Base-by-base conservation (phyloP, 345 rosid species). In the Corchorus capsularis region DNA sequence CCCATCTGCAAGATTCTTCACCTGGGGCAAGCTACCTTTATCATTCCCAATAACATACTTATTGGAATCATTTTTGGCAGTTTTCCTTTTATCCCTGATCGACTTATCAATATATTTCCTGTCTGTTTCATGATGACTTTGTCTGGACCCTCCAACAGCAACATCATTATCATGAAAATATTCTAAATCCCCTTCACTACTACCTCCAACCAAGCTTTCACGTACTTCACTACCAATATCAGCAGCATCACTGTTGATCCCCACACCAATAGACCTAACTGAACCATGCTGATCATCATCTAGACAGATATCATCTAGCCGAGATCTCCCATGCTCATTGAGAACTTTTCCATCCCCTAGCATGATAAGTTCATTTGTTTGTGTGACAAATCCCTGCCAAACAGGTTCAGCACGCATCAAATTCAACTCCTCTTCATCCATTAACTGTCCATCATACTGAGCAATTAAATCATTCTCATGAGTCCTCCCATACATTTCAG, bases 201-300 rank as follows among this genome's bases (percentile, higher is more conserved):
- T 90, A 50, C 92, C 99, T 79, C 97, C 98, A 72, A 93, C 85
- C 82, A 93, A 83, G 82, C 97, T 94, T 78, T 91, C 98, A 45
- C 96, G 93, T 19, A 90, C 83, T 85, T 94, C 94, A 83, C 97
- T 91, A 70, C 99, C 97, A 57, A 92, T 75, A 80, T 96, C 99
- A 82, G 98, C 98, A 74, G 91, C 93, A 81, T 96, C 97, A 62
- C 97, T 94, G 76, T 88, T 91, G 72, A 96, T 90, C 57, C 99
- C 98, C 63, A 92, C 99, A 78, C 99, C 98, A 76, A 96, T 96
- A 1, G 98, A 96, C 86, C 98, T 86, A 81, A 96, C 98, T 57
- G 97, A 90, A 73, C 93, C 96, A 56, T 87, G 98, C 75, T 91
- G 99, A 85, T 92, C 95, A 69, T 94, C 96, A 81, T 92, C 93